Base-by-base conservation (phyloP, 352 stramenopile species). In the Phytopythium litorale region DNA sequence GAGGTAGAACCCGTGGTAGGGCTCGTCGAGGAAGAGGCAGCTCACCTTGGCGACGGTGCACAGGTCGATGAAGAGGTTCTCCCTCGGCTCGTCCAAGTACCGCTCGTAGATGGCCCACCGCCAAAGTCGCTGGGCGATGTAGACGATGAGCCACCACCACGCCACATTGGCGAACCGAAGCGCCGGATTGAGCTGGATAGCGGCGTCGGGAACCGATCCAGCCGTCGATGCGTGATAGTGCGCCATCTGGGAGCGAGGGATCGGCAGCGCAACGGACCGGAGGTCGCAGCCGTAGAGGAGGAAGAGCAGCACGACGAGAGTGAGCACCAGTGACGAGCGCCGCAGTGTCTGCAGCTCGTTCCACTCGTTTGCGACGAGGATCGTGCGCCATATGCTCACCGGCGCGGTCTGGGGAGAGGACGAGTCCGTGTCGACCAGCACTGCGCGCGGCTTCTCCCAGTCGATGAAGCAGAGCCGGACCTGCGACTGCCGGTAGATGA, bases 301-400 rank as follows among this genome's bases (percentile, higher is more conserved):
- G 64, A 98, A 98, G 3, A 91, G 66, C 38, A 98, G 58, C 38
- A 83, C 60, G 37, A 98, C 51, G 45, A 98, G 72, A 0, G 84
- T 95, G 51, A 98, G 82, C 28, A 66, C 56, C 18, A 98, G 70
- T 40, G 81, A 96, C 13, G 89, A 96, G 35, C 81, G 75, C 7
- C 92, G 80, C 45, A 69, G 62, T 13, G 88, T 91, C 64, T 98
- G 89, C 35, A 99, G 76, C 46, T 97, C 86, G 60, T 94, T 93
- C 81, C 85, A 98, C 73, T 98, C 89, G 70, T 98, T 98, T 8
- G 92, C 93, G 16, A 98, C 91, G 35, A 97, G 72, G 37, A 98
- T 91, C 67, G 88, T 96, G n/a, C 96, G 78, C 96, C 96, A 98
- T 13, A 97, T 85, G 42, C 89, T 97, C 16, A 98, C 74, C 28